phyloP scores from a whole-genome alignment of 2,329 filamentous ascomycete genomes.

The Beauveria brongniartii region DNA sequence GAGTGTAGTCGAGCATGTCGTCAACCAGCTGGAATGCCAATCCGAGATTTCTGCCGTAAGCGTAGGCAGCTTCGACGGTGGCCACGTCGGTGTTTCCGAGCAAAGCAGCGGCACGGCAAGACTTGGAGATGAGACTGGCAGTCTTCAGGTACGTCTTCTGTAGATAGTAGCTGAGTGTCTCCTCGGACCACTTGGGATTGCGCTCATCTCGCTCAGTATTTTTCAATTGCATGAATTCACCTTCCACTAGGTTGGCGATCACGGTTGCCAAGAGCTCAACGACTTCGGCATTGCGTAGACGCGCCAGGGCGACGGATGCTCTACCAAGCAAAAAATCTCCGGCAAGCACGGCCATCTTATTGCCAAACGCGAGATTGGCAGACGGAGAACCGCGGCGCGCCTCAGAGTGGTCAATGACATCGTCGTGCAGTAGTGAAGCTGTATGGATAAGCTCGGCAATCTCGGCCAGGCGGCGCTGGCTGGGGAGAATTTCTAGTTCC shows the following conservation, averaged over 20 bases:
- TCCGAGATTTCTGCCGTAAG: constrained; percentile 87
- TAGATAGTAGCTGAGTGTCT: constrained; percentile 85
- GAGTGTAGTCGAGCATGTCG: constrained; percentile 95
- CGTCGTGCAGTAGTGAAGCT: constrained; percentile 91
- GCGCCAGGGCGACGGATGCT: constrained; percentile 86
- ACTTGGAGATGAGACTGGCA: constrained; percentile 91
- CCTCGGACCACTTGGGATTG: constrained; percentile 77
- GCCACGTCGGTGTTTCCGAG: constrained; percentile 68
- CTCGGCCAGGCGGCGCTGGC: constrained; percentile 85
- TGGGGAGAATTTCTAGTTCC: constrained; percentile 72
- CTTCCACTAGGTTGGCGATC: constrained; percentile 94
- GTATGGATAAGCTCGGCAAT: constrained; percentile 98
- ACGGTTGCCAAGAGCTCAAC: constrained; percentile 91
- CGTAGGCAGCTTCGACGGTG: constrained; percentile 85
- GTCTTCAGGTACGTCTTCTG: constrained; percentile 99
- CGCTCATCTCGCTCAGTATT: constrained; percentile 87
- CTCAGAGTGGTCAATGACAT: constrained; percentile 90
- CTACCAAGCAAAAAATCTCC: constrained; percentile 94
- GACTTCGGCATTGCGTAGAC: constrained; percentile 86
- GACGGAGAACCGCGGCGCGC: constrained; percentile 77
- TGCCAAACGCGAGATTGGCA: constrained; percentile 91
- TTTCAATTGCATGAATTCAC: constrained; percentile 99
- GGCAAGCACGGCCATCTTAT: constrained; percentile 97
- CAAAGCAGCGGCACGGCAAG: constrained; percentile 81
- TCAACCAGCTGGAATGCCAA: constrained; percentile 96